Percentiles rank a stretch among this genome's conserved stretches.
Conservation (phyloP, 2,329 filamentous ascomycete genomes). For the Neonectria punicea region DNA sequence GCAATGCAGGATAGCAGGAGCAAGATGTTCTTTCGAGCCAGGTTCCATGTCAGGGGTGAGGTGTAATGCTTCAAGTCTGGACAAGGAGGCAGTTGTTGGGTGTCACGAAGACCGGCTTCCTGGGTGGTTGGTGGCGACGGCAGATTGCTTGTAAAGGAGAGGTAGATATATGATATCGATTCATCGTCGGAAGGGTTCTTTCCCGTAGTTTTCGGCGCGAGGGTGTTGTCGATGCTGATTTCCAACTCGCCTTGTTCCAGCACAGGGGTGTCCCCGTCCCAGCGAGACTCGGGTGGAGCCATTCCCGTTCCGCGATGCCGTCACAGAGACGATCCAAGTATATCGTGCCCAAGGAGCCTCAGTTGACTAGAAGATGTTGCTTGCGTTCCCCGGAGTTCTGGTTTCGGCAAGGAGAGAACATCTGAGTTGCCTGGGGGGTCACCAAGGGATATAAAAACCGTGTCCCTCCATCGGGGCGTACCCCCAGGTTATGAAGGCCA, state of each 20-base stretch:
- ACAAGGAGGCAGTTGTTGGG: constrained; percentile 59
- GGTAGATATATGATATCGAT: constrained; percentile 53
- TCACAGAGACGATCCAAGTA: not conserved
- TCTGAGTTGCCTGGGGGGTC: not conserved
- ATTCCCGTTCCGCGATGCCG: constrained; percentile 19
- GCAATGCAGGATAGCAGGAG: constrained; percentile 80
- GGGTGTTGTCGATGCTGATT: constrained; percentile 26
- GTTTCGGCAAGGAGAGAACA: not conserved
- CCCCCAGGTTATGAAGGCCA: constrained; percentile 36
- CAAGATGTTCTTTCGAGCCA: constrained; percentile 74
- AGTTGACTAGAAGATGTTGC: not conserved
- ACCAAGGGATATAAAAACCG: constrained; percentile 14
- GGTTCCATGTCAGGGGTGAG: constrained; percentile 80
- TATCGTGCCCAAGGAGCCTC: not conserved
- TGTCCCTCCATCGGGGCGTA: constrained; percentile 31
- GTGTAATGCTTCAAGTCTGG: constrained; percentile 74
- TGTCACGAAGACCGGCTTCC: constrained; percentile 22
- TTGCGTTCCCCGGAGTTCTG: not conserved
- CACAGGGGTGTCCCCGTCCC: constrained; percentile 11
- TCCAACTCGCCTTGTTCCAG: constrained; percentile 32
- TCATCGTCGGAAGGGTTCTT: constrained; percentile 26
- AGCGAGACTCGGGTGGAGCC: constrained; percentile 22
- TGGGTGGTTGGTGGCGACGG: constrained; percentile 44
- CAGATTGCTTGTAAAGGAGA: constrained; percentile 53
- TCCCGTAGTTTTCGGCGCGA: constrained; percentile 20